Conservation (phyloP, 768 basidiomycete genomes). For the Crassisporium funariophilum region DNA sequence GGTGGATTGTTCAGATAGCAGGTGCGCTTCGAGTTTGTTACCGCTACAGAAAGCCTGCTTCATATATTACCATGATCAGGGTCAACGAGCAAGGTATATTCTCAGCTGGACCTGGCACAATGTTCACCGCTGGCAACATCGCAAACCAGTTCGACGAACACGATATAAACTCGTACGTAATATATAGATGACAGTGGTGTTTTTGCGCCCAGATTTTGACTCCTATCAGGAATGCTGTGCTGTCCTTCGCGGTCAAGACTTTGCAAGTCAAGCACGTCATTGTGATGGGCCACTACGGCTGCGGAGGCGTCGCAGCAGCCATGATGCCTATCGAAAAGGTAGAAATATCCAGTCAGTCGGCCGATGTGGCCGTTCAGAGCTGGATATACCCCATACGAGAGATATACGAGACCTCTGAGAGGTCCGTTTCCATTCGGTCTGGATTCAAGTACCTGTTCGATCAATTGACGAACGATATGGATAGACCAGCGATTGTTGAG, state of each 20-base stretch:
- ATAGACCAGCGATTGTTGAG: slow-evolving; percentile 33
- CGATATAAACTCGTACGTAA: slow-evolving; percentile 30
- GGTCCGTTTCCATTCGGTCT: slow-evolving; percentile 33
- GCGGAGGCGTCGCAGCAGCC: slow-evolving; percentile 31
- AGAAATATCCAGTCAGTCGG: slow-evolving; percentile 9
- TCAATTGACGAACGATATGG: neutral
- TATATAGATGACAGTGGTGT: neutral
- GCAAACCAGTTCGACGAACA: slow-evolving; percentile 33
- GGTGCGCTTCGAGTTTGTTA: slow-evolving; percentile 7
- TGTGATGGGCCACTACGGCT: slow-evolving; percentile 34
- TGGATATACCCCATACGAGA: slow-evolving; percentile 43
- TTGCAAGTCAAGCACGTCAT: slow-evolving; percentile 33
- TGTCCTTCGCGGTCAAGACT: slow-evolving; percentile 29
- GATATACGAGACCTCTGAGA: slow-evolving; percentile 39
- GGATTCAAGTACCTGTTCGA: neutral
- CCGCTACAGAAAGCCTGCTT: neutral
- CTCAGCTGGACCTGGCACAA: slow-evolving; percentile 29
- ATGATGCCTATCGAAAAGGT: slow-evolving; percentile 17
- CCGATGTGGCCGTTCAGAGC: slow-evolving; percentile 36
- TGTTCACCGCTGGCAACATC: slow-evolving; percentile 36
- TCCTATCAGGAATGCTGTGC: slow-evolving; percentile 27
- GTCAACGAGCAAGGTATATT: slow-evolving; percentile 35
- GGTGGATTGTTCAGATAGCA: slow-evolving; percentile 34
- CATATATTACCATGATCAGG: slow-evolving; percentile 7
- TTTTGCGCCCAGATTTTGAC: neutral